Percentiles rank a stretch among this genome's conserved stretches.
Conservation (phyloP, 495 filamentous ascomycete species). For the Mycothermus thermophilus region DNA sequence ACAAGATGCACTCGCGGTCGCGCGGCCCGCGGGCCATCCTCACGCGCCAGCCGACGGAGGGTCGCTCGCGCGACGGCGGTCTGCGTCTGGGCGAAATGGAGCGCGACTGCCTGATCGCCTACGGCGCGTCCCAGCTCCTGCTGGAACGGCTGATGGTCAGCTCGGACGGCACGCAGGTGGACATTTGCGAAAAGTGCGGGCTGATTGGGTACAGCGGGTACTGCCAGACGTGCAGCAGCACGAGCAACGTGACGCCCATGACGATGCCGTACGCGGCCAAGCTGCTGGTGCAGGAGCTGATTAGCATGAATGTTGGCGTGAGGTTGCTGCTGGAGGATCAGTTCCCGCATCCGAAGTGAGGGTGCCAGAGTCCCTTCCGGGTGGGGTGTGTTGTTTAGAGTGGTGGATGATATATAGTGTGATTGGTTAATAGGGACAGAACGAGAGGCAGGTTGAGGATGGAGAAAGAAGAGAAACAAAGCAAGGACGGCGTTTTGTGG, state of each 20-base stretch:
- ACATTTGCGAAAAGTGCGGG: constrained; percentile 84
- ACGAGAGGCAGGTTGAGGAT: too few species aligned
- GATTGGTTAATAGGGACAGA: too few species aligned
- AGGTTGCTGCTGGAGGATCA: constrained; percentile 77
- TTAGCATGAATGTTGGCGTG: constrained; percentile 94
- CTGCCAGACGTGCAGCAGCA: constrained; percentile 81
- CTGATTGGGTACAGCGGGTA: constrained; percentile 89
- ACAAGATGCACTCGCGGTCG: constrained; percentile 97
- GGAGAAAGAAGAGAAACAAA: too few species aligned
- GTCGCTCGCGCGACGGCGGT: constrained; percentile 82
- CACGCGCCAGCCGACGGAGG: constrained; percentile 93
- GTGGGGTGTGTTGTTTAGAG: too few species aligned
- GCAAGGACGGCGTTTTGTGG: too few species aligned
- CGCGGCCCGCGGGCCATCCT: constrained; percentile 81
- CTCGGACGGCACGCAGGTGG: constrained; percentile 76
- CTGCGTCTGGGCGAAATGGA: constrained; percentile 97
- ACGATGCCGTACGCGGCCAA: constrained; percentile 98
- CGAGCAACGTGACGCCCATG: constrained; percentile 69
- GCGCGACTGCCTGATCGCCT: constrained; percentile 91
- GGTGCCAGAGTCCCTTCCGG: too few species aligned
- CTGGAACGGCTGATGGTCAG: constrained; percentile 90
- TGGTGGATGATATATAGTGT: too few species aligned
- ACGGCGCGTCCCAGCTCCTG: constrained; percentile 82
- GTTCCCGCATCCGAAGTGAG: constrained; percentile 54
- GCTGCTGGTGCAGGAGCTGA: constrained; percentile 85